Evolutionary conservation across 1,139 yeast genomes (phyloP), one percentile per base, ranked within the genome.

Genomic region (Candida gigantensis): DNA sequence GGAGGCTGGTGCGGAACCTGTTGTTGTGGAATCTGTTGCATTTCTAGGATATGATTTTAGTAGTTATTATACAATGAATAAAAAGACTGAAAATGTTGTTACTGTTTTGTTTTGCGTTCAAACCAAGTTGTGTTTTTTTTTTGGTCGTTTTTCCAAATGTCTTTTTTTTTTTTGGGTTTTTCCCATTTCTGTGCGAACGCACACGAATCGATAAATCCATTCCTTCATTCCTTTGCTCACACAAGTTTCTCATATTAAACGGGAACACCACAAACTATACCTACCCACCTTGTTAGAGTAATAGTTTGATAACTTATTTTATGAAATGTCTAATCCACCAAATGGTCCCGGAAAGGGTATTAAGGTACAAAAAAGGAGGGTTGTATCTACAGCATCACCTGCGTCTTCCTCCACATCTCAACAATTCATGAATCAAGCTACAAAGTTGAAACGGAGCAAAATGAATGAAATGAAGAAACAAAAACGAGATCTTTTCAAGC

Each of bases 401-500:
- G 14, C 19, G 10, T 28, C 35, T 9, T 16, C 35, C 12, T 34
- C 37, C 12, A 24, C 39, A 11, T 30, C 48, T 41, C 34, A 36
- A 28, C 38, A 41, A 26, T 24, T 43, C 24, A 39, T 39, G 34
- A 41, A 36, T 13, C 49, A 45, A 29, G 49, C 49, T 13, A 32
- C 36, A 4, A 43, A 44, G 21, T 21, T 45, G 36, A 44, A 36
- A 25, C 37, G 38, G 19, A 39, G 44, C 7, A 49, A 49, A 29
- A 52, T 56, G 21, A 51, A 54, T 26, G 55, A 58, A 34, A 62
- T 65, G 44, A 52, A 53, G 28, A 62, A 62, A 39, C 51, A 60
- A 10, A 62, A 53, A 39, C 53, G 65, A 31, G 69, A 64, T 41
- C 47, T 65, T n/a, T 46, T 66, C 11, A 54, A 44, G 12, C 50